Base-by-base conservation (phyloP, 2,329 filamentous ascomycete genomes). In the Didymella pinodella region DNA sequence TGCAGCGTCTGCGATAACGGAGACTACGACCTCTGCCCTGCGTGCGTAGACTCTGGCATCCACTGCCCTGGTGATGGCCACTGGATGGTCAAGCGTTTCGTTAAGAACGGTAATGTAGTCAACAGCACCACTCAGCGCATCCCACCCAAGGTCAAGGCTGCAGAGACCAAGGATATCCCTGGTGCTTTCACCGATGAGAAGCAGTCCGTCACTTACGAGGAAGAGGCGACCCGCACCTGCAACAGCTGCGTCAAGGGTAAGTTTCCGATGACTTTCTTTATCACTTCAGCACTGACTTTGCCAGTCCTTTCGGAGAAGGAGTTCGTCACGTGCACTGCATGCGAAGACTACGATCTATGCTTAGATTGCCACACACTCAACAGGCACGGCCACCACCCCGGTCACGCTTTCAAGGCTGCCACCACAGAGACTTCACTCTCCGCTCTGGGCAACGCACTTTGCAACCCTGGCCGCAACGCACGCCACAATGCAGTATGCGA, bases 331-430 rank as follows among this genome's bases (percentile, higher is more conserved):
- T 99, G 95, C 83, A 84, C 82, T 7, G 80, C 84, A 20, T 99
- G 95, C 76, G 89, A 91, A 16, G 95, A 99, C 79, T 98, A 89
- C 75, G 95, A 99, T 73, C 85, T 99, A 36, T 99, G 95, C 85
- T 85, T 93, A 70, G 75, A 81, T 40, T 99, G 95, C 82, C 92
- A 96, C 68, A 78, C 86, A 50, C 84, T 83, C 63, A 86, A 90
- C 74, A 85, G 87, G 66, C 94, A 98, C 75, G 94, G 95, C 34
- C 95, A 99, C 72, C 90, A 98, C 74, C 95, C 95, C 54, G 90
- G 85, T 70, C 95, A 99, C 73, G 84, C 83, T 48, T 98, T 99
- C 76, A 80, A 82, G 34, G 83, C 91, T 54, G 90, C 88, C 48
- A 85, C 88, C 34, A 78, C 85, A 38, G 87, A 88, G 48, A 86